Base-by-base conservation (phyloP, 495 filamentous ascomycete species). In the Lasiosphaeria ovina region DNA sequence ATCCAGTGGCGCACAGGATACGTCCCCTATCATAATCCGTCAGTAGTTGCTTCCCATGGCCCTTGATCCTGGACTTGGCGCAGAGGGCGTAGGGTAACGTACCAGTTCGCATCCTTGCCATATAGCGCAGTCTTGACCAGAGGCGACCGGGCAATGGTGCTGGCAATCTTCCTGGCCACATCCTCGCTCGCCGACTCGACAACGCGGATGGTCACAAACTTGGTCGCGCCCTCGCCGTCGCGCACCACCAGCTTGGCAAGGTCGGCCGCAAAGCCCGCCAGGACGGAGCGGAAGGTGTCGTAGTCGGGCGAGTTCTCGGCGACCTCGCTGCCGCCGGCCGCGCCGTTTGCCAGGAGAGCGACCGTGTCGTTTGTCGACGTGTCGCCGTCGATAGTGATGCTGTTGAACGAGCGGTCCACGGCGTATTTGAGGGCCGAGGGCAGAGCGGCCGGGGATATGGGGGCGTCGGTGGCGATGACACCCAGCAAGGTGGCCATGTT, bases 401-500 rank as follows among this genome's bases (percentile, higher is more conserved):
- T 89, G 81, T 99, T 98, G 83, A 99, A 99, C 6, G 89, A 93
- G 57, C 87, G 84, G 62, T 89, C 85, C 36, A 90, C 87, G 52
- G 94, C 88, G 69, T 85, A 78, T 51, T 82, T 87, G 60, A 98
- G 87, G 17, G 92, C 77, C 0, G 77, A 71, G 58, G 86, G 83
- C 24, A 98, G 85, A 10, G 86, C 81, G 14, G 77, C 68, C 9
- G 90, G 79, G 7, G 84, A 81, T 68, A 98, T 87, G 12, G 92
- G 88, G 0, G 89, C 95, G 66, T 99, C 94, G 34, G 94, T 99
- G 70, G 91, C 93, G 68, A 98, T 84, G 57, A 98, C 90, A 51
- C 90, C 93, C 35, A 99, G 85, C 44, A 99, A 83, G 0, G 94
- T 99, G 48, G 92, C 94, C 93, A 98, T 97, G 79, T 99, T 97